Evolutionary conservation across 164 flowering plant genomes (phyloP).

Genomic region (Protea cynaroides): DNA sequence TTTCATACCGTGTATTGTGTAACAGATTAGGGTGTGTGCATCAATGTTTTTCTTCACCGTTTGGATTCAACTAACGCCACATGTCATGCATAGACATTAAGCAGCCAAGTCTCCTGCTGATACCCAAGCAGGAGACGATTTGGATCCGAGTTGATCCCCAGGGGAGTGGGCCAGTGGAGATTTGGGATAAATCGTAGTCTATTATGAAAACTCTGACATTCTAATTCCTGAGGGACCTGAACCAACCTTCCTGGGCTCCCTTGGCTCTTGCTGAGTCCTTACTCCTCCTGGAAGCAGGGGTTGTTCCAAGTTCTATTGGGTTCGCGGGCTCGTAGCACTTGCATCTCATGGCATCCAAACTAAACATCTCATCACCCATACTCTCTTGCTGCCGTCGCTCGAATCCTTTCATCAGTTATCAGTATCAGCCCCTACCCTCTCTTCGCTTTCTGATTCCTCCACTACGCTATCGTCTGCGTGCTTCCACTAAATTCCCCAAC

Average conservation of each 20-base stretch:
- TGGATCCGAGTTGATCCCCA: no score
- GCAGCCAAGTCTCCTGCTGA: no score
- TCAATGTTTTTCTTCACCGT: no score
- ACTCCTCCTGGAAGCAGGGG: background rate
- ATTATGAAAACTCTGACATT: background rate
- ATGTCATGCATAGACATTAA: no score
- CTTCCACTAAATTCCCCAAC: slow-evolving; percentile 31
- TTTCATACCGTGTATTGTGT: no score
- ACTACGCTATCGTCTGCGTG: slow-evolving; percentile 12
- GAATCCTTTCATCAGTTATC: background rate
- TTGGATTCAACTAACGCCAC: no score
- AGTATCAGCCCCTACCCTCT: background rate
- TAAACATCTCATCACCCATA: background rate
- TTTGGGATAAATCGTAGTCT: no score
- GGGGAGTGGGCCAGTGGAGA: no score
- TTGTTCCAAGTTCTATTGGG: no score
- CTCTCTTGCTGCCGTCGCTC: background rate
- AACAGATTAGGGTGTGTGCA: no score
- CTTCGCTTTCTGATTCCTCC: background rate
- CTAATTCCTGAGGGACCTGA: background rate
- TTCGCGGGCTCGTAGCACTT: no score
- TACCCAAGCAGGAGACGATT: no score
- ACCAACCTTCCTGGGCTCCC: background rate
- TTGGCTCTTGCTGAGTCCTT: background rate
- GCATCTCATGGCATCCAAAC: background rate